Conservation (phyloP, 345 rosid genomes). For the Zanthoxylum bungeanum region DNA sequence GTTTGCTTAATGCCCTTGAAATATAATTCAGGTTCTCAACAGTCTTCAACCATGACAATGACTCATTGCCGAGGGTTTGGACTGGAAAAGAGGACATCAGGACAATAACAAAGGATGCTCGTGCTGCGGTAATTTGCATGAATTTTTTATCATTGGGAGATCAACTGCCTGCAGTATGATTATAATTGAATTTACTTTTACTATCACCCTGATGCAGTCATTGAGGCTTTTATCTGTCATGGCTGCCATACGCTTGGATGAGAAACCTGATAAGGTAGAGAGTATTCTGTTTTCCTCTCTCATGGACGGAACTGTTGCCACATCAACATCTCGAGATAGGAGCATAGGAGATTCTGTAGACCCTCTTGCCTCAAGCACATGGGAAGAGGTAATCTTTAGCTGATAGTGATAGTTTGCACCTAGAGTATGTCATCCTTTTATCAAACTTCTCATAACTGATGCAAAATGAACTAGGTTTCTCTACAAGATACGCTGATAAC, state of each 20-base stretch:
- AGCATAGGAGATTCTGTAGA: slow-evolving; percentile 40
- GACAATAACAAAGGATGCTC: slow-evolving; percentile 63
- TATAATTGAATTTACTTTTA: slow-evolving; percentile 23
- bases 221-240: slow-evolving; percentile 53
- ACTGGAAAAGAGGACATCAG: slow-evolving; percentile 70
- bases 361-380: slow-evolving; percentile 62
- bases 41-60: slow-evolving; percentile 64
- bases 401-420: not conserved
- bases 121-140: slow-evolving; percentile 46
- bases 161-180: not conserved
- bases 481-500: slow-evolving; percentile 54
- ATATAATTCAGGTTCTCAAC: slow-evolving; percentile 53
- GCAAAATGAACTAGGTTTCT: slow-evolving; percentile 37
- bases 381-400: slow-evolving; percentile 58
- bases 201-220: slow-evolving; percentile 41
- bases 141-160: slow-evolving; percentile 13
- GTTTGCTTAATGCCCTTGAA: slow-evolving; percentile 17
- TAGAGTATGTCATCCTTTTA: not conserved
- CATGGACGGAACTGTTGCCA: slow-evolving; percentile 42
- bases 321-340: slow-evolving; percentile 44
- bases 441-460: not conserved
- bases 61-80: slow-evolving; percentile 75
- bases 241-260: slow-evolving; percentile 70
- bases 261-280: slow-evolving; percentile 60
- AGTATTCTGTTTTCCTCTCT: slow-evolving; percentile 50